A percentile compares a stretch with the other conserved stretches of the same genome.
Conservation (phyloP, 768 basidiomycete species). For the Pleurotus pulmonarius region DNA sequence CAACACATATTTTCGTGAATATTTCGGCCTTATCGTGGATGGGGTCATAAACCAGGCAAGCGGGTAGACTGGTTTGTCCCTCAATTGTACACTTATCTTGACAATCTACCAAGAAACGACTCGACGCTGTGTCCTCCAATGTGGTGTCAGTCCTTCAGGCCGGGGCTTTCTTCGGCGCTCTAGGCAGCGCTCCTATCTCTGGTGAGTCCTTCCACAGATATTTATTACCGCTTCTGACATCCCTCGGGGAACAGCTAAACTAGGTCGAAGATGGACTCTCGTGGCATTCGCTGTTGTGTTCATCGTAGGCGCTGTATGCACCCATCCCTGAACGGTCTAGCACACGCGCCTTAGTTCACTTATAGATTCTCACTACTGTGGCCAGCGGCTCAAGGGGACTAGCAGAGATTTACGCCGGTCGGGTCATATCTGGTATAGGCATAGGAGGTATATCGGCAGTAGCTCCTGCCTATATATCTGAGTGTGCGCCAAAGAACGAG, state of each 20-base stretch:
- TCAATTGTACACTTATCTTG: no score
- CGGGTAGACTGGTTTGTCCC: not conserved
- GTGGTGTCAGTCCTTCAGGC: conserved; percentile 87
- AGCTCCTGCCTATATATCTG: conserved; percentile 82
- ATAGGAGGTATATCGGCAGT: conserved; percentile 83
- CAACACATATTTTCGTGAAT: conserved; percentile 52
- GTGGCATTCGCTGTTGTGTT: conserved; percentile 62
- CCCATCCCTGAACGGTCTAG: not conserved
- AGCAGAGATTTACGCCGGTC: conserved; percentile 73
- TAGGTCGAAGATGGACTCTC: conserved; percentile 67
- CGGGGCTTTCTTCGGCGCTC: conserved; percentile 85
- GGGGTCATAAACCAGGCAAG: conserved; percentile 23
- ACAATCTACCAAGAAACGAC: no score
- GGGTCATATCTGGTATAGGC: conserved; percentile 76
- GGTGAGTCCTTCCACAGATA: conserved; percentile 32
- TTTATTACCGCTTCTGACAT: not conserved
- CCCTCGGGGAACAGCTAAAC: conserved; percentile 34
- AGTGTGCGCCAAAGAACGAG: conserved; percentile 83
- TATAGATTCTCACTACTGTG: conserved; percentile 66
- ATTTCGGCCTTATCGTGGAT: conserved; percentile 54
- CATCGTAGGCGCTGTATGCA: conserved; percentile 61
- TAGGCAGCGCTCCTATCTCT: conserved; percentile 68
- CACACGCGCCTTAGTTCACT: not conserved
- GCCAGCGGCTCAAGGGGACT: conserved; percentile 54
- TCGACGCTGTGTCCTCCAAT: conserved; percentile 66